Evolutionary conservation across 2,329 filamentous ascomycete species (phyloP).

Genomic region (Monilinia fructicola): DNA sequence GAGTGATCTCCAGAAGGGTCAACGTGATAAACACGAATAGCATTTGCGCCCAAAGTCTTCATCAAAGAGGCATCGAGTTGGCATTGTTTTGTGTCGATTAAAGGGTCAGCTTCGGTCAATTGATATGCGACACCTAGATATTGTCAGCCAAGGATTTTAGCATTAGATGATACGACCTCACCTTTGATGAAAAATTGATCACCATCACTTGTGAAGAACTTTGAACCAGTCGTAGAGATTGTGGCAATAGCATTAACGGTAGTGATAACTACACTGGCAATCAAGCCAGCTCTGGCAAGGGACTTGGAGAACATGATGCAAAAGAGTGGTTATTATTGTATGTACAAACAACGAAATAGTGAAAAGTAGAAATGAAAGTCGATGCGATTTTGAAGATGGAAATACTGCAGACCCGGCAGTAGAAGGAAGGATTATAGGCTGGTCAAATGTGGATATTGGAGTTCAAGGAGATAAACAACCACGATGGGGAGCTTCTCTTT

Average conservation of each 20-base stretch:
- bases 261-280: conserved; percentile 35
- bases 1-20: conserved; percentile 69
- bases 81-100: conserved; percentile 75
- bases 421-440: conserved; percentile 10
- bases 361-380: conserved; percentile 8
- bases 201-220: conserved; percentile 81
- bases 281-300: conserved; percentile 30
- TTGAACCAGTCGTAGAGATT: conserved; percentile 65
- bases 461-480: neutral
- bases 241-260: conserved; percentile 45
- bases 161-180: conserved; percentile 40
- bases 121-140: conserved; percentile 70
- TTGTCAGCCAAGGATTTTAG: conserved; percentile 26
- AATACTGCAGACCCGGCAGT: conserved; percentile 7
- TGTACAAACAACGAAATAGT: conserved; percentile 16
- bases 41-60: conserved; percentile 77
- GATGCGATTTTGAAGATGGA: neutral
- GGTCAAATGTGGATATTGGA: conserved; percentile 7
- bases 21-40: conserved; percentile 87
- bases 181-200: conserved; percentile 84
- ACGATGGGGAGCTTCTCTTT: conserved; percentile 9
- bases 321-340: conserved; percentile 16
- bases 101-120: conserved; percentile 65
- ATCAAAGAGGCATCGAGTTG: conserved; percentile 72
- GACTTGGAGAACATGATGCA: conserved; percentile 34